Base-by-base conservation (phyloP, 2,329 filamentous ascomycete species). In the Pleoardoris graminearum region DNA sequence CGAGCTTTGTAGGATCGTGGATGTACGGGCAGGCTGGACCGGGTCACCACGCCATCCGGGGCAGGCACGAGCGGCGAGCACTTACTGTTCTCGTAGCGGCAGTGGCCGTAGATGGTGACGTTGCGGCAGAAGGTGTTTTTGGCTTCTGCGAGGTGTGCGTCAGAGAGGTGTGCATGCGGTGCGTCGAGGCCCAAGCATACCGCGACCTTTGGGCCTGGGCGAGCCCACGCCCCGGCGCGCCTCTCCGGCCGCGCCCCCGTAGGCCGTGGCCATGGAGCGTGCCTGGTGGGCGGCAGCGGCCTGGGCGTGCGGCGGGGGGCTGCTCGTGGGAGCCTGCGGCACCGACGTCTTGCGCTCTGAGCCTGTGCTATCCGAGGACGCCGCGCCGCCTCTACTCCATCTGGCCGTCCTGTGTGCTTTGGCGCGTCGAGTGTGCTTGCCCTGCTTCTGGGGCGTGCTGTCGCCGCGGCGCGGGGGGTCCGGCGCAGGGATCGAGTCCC, bases 101-200 rank as follows among this genome's bases (percentile, higher is more conserved):
- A 97, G 75, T 93, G 89, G 50, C 91, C 91, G 73, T 96, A 96
- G 66, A 97, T 96, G 57, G 91, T 83, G 56, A 97, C 88, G 76
- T 97, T 96, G 69, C 91, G 88, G 77, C 91, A 97, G 51, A 93
- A 82, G 6, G 90, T 96, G 71, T 95, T 91, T 76, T 93, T 95
- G 47, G 84, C 79, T 73, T 89, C 89, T 76, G 65, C 54, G 27
- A 27, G 47, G 36, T 25, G 21, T 27, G 8, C 17, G 65, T 70
- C 57, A 71, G 66, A 64, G 39, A 42, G 48, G 47, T 43, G 42
- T 49, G 47, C 42, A 16, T 17, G 17, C 17, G 23, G 45, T 19
- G 37, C 36, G 27, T 41, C 35, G 48, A 17, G 29, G 50, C 41
- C 55, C 29, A 55, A 48, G 38, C 39, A 54, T 72, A 75, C 72